Evolutionary conservation across 495 filamentous ascomycete genomes (phyloP).

Genomic region (Aspergillus leporis): DNA sequence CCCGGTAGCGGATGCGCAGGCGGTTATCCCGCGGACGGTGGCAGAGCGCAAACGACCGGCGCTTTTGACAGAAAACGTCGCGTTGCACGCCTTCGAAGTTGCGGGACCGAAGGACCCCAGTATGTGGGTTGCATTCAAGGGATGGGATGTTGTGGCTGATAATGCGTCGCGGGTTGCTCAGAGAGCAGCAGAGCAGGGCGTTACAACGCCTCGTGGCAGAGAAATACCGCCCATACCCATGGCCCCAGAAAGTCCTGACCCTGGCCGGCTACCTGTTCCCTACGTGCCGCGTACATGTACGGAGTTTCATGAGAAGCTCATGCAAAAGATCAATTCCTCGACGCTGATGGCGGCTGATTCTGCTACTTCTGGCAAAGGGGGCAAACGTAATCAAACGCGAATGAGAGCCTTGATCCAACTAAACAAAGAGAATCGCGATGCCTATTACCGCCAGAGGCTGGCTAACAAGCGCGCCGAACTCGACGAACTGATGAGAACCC

Average conservation of each 20-base stretch:
- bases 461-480: conserved; percentile 27
- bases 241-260: conserved; percentile 22
- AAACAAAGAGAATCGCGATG: conserved; percentile 28
- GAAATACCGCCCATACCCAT: conserved; percentile 25
- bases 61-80: conserved; percentile 55
- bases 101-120: conserved; percentile 28
- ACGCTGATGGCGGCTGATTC: background rate
- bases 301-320: conserved; percentile 23
- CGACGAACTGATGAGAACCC: conserved; percentile 26
- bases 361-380: background rate
- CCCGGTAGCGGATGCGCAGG: conserved; percentile 45
- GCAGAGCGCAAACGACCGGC: conserved; percentile 51
- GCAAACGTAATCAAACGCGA: conserved; percentile 12
- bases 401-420: conserved; percentile 29
- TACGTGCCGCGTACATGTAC: conserved; percentile 23
- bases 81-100: conserved; percentile 50
- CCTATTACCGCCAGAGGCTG: conserved; percentile 27
- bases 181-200: conserved; percentile 30
- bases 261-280: conserved; percentile 14
- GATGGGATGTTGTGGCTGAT: conserved; percentile 28
- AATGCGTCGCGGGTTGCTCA: conserved; percentile 39
- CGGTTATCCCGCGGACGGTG: conserved; percentile 53
- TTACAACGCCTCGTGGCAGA: conserved; percentile 41
- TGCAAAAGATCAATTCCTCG: conserved; percentile 17
- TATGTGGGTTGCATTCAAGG: conserved; percentile 25